These are phyloP conservation scores for Tulasnella calospora DNA, from an alignment of 768 basidiomycete species.

Conservation along the genomic window DNA sequence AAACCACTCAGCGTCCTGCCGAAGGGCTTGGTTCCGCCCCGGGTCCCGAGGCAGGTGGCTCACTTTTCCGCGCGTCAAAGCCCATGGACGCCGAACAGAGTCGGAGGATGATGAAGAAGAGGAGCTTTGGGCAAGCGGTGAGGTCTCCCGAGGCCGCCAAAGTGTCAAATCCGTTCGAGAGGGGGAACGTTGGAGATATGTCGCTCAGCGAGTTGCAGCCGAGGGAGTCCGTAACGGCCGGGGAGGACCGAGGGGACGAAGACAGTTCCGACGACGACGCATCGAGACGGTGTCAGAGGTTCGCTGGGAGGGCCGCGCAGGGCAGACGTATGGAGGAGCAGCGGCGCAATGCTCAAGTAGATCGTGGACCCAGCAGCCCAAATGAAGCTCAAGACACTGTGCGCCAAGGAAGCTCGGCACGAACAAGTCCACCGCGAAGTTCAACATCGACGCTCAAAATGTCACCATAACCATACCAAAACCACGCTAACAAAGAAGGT, in stretches of 20 bases:
- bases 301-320: neutral
- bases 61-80: neutral
- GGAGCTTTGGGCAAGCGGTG: constrained; percentile 21
- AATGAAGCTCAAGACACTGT: neutral
- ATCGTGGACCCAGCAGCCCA: neutral
- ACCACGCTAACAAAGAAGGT: no score
- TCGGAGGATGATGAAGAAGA: constrained; percentile 10
- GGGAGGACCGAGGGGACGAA: neutral
- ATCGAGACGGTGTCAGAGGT: neutral
- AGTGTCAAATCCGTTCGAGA: neutral
- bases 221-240: neutral
- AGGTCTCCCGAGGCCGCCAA: neutral
- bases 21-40: neutral
- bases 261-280: constrained; percentile 8
- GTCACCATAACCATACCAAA: no score
- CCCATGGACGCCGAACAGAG: neutral
- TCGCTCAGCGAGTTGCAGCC: constrained; percentile 12
- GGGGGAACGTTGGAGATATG: constrained; percentile 1
- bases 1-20: neutral
- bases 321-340: neutral
- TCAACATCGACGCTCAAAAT: no score
- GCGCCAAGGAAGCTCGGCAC: neutral
- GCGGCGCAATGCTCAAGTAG: neutral
- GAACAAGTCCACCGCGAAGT: no score
- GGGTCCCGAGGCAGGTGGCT: neutral